These are phyloP conservation scores for Phoma sp. DNA, from an alignment of 2,329 filamentous ascomycete species.

Conservation along the genomic window DNA sequence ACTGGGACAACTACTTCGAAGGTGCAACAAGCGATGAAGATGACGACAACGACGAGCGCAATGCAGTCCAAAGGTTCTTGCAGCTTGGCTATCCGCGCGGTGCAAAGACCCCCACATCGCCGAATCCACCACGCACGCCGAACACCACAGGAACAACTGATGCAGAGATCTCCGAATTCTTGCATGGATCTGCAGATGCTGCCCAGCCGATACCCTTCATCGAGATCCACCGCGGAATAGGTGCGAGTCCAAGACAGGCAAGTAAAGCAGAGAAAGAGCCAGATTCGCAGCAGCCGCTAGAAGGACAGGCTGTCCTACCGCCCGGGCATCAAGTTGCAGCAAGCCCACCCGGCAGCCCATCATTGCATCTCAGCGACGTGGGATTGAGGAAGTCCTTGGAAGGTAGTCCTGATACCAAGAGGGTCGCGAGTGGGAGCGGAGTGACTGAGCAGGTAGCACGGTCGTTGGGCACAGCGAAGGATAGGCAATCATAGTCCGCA, in stretches of 20 bases:
- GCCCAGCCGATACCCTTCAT: constrained; percentile 26
- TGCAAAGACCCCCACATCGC: constrained; percentile 22
- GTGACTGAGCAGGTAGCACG: constrained; percentile 44
- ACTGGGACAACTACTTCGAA: constrained; percentile 58
- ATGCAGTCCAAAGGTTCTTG: constrained; percentile 45
- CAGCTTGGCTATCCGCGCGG: constrained; percentile 32
- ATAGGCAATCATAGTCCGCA: constrained; percentile 14
- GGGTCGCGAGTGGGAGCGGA: constrained; percentile 25
- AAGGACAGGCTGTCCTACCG: constrained; percentile 22
- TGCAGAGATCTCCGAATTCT: constrained; percentile 49
- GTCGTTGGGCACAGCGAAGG: constrained; percentile 30
- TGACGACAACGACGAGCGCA: constrained; percentile 52
- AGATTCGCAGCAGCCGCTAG: constrained; percentile 38
- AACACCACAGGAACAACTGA: constrained; percentile 43
- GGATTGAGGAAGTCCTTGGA: constrained; percentile 45
- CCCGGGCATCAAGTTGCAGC: constrained; percentile 17
- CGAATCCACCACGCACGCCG: constrained; percentile 23
- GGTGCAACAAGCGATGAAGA: constrained; percentile 56
- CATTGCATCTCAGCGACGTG: constrained; percentile 33
- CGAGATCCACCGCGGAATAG: constrained; percentile 50
- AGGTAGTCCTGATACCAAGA: constrained; percentile 12
- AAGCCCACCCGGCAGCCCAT: constrained; percentile 32
- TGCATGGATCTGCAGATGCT: constrained; percentile 23
- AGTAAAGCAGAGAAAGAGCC: constrained; percentile 31
- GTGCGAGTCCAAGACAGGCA: constrained; percentile 27